These are phyloP conservation scores for Henckelia pumila DNA, from an alignment of 257 asterid species.

Conservation along the genomic window DNA sequence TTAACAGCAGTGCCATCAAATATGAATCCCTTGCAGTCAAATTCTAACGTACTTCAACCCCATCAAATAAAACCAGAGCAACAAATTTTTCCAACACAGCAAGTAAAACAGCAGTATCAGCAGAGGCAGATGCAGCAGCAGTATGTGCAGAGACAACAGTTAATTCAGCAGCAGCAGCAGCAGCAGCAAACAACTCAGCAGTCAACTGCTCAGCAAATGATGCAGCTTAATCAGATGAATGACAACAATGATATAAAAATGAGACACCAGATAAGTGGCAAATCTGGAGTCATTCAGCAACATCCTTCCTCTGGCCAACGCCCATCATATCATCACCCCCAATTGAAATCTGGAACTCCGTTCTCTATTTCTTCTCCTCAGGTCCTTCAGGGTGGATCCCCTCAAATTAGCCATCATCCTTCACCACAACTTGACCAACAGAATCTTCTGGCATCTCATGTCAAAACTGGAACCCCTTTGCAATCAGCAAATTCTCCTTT, in stretches of 20 bases:
- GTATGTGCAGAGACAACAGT: conserved; percentile 53
- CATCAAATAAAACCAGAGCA: conserved; percentile 87
- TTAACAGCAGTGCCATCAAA: conserved; percentile 55
- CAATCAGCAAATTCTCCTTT: conserved; percentile 85
- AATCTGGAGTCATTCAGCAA: conserved; percentile 66
- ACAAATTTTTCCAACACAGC: conserved; percentile 63
- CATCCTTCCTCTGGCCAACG: conserved; percentile 70
- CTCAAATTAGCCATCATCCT: conserved; percentile 73
- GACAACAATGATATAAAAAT: conserved; percentile 73
- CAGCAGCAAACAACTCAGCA: conserved; percentile 63
- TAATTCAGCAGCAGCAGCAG: conserved; percentile 66
- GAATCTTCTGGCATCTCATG: conserved; percentile 51
- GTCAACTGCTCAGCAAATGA: conserved; percentile 57
- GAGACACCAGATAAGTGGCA: conserved; percentile 78
- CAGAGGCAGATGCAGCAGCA: conserved; percentile 67
- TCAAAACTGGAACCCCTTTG: conserved; percentile 80
- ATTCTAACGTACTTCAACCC: conserved; percentile 60
- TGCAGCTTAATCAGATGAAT: conserved; percentile 66
- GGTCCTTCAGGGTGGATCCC: conserved; percentile 71
- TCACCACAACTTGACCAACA: conserved; percentile 91
- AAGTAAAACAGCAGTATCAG: conserved; percentile 68
- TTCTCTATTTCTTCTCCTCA: conserved; percentile 76
- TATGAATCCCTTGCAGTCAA: conserved; percentile 56
- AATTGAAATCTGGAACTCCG: conserved; percentile 56
- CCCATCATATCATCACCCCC: conserved; percentile 62